Percentiles rank a stretch among this genome's conserved stretches.
These are phyloP conservation scores for Wickerhamiella lipophila DNA, from an alignment of 805 yeast genomes.

Conservation along the genomic window DNA sequence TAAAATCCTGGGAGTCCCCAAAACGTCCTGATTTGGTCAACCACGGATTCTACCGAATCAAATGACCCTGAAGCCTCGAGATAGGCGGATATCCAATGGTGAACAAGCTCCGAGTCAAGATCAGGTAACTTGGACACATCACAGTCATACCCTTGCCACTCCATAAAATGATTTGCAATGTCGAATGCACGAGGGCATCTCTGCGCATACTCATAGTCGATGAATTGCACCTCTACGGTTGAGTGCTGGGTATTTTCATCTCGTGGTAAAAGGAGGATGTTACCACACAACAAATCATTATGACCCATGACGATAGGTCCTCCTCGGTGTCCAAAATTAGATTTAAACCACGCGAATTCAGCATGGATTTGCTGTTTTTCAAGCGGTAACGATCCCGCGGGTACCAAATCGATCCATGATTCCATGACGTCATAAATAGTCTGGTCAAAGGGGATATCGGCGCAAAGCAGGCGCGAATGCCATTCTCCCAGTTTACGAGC, in stretches of 20 bases:
- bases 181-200: slow-evolving; percentile 66
- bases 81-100: slow-evolving; percentile 49
- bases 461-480: slow-evolving; percentile 38
- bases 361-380: slow-evolving; percentile 32
- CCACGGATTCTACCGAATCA: slow-evolving; percentile 29
- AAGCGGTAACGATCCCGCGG: slow-evolving; percentile 32
- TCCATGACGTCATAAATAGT: slow-evolving; percentile 32
- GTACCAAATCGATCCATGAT: slow-evolving; percentile 53
- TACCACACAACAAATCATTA: slow-evolving; percentile 64
- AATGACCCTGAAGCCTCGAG: slow-evolving; percentile 28
- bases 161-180: slow-evolving; percentile 61
- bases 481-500: slow-evolving; percentile 59
- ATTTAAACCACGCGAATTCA: slow-evolving; percentile 47
- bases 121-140: slow-evolving; percentile 46
- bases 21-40: slow-evolving; percentile 44
- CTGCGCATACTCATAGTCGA: slow-evolving; percentile 61
- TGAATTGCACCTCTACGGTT: slow-evolving; percentile 29
- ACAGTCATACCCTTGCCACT: slow-evolving; percentile 76
- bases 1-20: slow-evolving; percentile 75
- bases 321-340: slow-evolving; percentile 33
- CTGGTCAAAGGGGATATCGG: slow-evolving; percentile 24
- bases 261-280: slow-evolving; percentile 44
- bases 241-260: not conserved
- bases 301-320: slow-evolving; percentile 48
- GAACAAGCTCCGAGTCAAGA: slow-evolving; percentile 33